Base-by-base conservation (phyloP, 2,329 filamentous ascomycete species). In the Fusarium secorum region DNA sequence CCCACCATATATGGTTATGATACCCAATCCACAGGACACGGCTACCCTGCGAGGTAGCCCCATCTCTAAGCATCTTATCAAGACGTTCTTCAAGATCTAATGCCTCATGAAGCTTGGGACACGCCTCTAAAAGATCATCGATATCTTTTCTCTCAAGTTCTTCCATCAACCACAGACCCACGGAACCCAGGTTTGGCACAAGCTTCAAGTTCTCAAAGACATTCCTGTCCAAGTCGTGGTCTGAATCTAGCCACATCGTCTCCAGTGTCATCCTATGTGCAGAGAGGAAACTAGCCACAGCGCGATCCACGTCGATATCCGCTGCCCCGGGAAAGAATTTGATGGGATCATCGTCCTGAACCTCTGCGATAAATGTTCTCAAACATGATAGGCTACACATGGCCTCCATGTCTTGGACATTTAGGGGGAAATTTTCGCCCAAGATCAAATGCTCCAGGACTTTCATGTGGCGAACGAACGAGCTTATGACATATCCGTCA, bases 1-100 rank as follows among this genome's bases (percentile, higher is more conserved):
- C 3, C n/a, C n/a, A 39, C n/a, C 20, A 17, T 14, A 1, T 5
- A 20, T 1, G 0, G 22, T 7, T 2, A 1, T 2, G 3, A 28
- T 22, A 7, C 14, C 10, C 33, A 10, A 38, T n/a, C 8, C 6
- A 7, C 14, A 52, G 13, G n/a, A n/a, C n/a, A n/a, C n/a, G n/a
- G n/a, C n/a, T n/a, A n/a, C n/a, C n/a, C n/a, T n/a, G n/a, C n/a
- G n/a, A 17, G 7, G 1, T 2, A 35, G 7, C 15, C 7, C 1
- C 22, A 10, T 5, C 17, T 3, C 6, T 9, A 22, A 33, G 5
- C 7, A 18, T n/a, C 2, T 1, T 2, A 7, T 35, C 13, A n/a
- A 26, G 9, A 33, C 7, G 0, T 0, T 26, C 1, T 0, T 26
- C 11, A n/a, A 26, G 4, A 20, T 24, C 4, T 1, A 5, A 11